Conservation (phyloP, 2,329 filamentous ascomycete genomes). For the Cytospora piceicola region DNA sequence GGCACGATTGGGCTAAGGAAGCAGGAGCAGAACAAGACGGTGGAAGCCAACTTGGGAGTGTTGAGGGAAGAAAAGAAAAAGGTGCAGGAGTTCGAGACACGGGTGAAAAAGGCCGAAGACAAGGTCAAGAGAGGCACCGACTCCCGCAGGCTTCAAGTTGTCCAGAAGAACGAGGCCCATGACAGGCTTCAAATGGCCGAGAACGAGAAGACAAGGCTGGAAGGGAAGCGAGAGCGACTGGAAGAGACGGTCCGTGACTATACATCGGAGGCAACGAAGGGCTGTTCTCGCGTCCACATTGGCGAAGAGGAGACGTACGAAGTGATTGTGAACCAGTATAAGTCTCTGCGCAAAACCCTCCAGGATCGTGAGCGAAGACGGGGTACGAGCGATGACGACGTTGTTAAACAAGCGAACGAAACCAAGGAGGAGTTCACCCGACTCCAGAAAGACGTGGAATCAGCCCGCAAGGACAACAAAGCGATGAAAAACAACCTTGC, state of each 20-base stretch:
- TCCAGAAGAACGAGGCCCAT: slow-evolving; percentile 65
- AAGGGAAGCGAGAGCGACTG: slow-evolving; percentile 53
- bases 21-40: slow-evolving; percentile 49
- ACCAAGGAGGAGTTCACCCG: slow-evolving; percentile 46
- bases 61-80: slow-evolving; percentile 40
- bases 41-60: slow-evolving; percentile 46
- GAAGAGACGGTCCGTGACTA: slow-evolving; percentile 56
- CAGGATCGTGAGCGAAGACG: slow-evolving; percentile 58
- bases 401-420: slow-evolving; percentile 53
- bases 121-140: slow-evolving; percentile 55
- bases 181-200: slow-evolving; percentile 54
- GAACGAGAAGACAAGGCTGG: slow-evolving; percentile 48
- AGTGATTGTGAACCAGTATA: slow-evolving; percentile 61
- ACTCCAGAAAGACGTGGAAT: slow-evolving; percentile 49
- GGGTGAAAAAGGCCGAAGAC: slow-evolving; percentile 58
- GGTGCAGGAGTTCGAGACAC: slow-evolving; percentile 47
- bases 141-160: slow-evolving; percentile 57
- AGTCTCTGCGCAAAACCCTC: slow-evolving; percentile 56
- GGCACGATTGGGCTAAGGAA: slow-evolving; percentile 56
- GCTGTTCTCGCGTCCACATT: slow-evolving; percentile 64
- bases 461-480: slow-evolving; percentile 46
- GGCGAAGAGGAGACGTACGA: slow-evolving; percentile 65
- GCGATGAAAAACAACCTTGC: slow-evolving; percentile 63
- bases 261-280: slow-evolving; percentile 55
- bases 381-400: slow-evolving; percentile 68